Percentiles rank a stretch among this genome's conserved stretches.
Evolutionary conservation across 78 protist species (phyloP).

Genomic region (Cavenderia fasciculata): DNA sequence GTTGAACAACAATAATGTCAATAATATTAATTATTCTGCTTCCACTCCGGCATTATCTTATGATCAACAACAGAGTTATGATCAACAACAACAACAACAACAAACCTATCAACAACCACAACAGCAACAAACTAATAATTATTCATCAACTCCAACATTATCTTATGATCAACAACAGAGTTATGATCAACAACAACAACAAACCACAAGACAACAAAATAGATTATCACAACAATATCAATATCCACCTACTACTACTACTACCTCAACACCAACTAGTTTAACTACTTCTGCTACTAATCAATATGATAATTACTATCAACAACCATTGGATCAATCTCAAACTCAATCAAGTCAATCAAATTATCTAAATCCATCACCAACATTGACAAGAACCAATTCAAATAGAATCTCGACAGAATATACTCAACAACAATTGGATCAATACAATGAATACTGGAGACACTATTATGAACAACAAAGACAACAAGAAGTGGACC

Average conservation of each 20-base stretch:
- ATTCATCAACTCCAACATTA: neutral
- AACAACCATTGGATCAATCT: neutral
- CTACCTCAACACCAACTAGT: no score
- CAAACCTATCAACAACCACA: slow-evolving; percentile 12
- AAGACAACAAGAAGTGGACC: slow-evolving; percentile 11
- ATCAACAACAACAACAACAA: slow-evolving; percentile 23
- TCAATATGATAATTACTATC: slow-evolving; percentile 3
- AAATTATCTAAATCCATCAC: neutral
- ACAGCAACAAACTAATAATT: neutral
- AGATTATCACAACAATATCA: neutral
- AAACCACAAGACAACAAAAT: neutral
- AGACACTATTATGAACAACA: slow-evolving; percentile 52
- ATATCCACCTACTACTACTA: no score
- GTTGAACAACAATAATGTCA: no score
- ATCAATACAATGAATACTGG: slow-evolving; percentile 11
- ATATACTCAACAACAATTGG: slow-evolving; percentile 8
- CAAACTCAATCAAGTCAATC: neutral
- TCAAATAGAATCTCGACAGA: neutral
- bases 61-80: neutral
- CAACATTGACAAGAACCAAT: neutral
- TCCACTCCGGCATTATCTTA: no score
- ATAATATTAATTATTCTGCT: no score
- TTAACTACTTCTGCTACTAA: neutral
- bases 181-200: neutral
- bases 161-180: neutral